Percentiles rank a stretch among this genome's conserved stretches.
phyloP scores from a whole-genome alignment of 208 protist genomes.

The Wallacemonas sp. region DNA sequence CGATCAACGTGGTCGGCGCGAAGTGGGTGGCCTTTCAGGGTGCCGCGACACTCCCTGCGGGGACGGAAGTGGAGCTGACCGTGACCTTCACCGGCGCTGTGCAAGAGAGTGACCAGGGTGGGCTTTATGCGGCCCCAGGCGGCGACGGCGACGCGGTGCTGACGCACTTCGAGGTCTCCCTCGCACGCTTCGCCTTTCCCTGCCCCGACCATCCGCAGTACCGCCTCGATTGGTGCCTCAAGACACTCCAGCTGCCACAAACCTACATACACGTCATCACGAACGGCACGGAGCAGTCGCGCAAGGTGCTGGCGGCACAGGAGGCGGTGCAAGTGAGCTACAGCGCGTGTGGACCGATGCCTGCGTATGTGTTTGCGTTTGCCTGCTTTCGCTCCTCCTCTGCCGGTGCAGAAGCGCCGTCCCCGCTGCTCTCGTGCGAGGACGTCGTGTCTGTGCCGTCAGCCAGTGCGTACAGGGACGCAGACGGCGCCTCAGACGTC shows the following conservation, averaged over 20 bases:
- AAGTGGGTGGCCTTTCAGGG: conserved; percentile 63
- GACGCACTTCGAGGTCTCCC: conserved; percentile 85
- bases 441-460: not conserved
- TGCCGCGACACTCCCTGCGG: conserved; percentile 23
- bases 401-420: conserved; percentile 7
- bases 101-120: conserved; percentile 50
- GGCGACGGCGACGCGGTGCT: conserved; percentile 32
- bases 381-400: conserved; percentile 28
- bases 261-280: conserved; percentile 39
- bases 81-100: conserved; percentile 54
- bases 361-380: conserved; percentile 74
- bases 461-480: conserved; percentile 3
- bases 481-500: not conserved
- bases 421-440: conserved; percentile 4
- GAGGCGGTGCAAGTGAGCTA: conserved; percentile 38
- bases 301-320: conserved; percentile 26
- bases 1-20: conserved; percentile 27
- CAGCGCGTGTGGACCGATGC: conserved; percentile 49
- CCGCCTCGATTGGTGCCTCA: conserved; percentile 57
- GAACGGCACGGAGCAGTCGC: conserved; percentile 31
- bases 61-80: conserved; percentile 48
- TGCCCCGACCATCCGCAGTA: conserved; percentile 79
- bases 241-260: conserved; percentile 48
- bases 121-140: conserved; percentile 41
- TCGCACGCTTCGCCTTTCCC: conserved; percentile 79